Evolutionary conservation across 2,329 filamentous ascomycete genomes (phyloP), one percentile per base, ranked within the genome.

Genomic region (Phaeosphaeriaceae sp.): DNA sequence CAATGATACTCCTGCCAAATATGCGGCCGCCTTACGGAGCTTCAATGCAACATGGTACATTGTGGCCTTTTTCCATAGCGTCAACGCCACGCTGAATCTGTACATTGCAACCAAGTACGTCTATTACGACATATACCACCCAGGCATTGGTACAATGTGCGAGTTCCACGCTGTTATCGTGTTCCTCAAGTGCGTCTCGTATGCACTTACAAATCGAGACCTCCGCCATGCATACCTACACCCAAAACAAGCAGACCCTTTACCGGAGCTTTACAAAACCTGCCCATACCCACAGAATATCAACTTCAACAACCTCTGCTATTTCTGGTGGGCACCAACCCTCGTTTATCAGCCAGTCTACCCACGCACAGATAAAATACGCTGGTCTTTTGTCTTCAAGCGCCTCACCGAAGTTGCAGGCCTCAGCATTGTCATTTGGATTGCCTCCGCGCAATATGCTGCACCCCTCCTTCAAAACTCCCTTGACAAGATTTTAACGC

Each of bases 301-400:
- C 73, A 96, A 92, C 3, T 81, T 97, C 60, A 76, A 81, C 42
- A 99, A 97, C 70, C 79, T 99, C 20, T 85, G 84, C 49, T 99
- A 97, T 76, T 99, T 99, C 73, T 97, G 94, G 93, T 93, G 92
- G 87, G 94, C 93, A 0, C 94, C 94, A 0, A 99, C 94, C 0
- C 81, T 99, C 43, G 88, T 97, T 36, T 99, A 99, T 72, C 94
- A 99, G 77, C 94, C 94, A 1, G 91, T 94, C 12, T 99, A 99
- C 72, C 94, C 94, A 16, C 88, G 92, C 35, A 92, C 90, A 5
- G 79, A 85, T 7, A 83, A 82, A 48, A 90, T 97, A 61, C 84
- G 94, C 54, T 97, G 92, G 92, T 72, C 83, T 3, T 99, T 96
- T 69, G 90, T 97, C 32, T 77, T 83, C 49, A 97, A 96, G 76